Percentiles rank a stretch among this genome's conserved stretches.
Conservation (phyloP, 768 basidiomycete species). For the Pleurotus citrinopileatus region DNA sequence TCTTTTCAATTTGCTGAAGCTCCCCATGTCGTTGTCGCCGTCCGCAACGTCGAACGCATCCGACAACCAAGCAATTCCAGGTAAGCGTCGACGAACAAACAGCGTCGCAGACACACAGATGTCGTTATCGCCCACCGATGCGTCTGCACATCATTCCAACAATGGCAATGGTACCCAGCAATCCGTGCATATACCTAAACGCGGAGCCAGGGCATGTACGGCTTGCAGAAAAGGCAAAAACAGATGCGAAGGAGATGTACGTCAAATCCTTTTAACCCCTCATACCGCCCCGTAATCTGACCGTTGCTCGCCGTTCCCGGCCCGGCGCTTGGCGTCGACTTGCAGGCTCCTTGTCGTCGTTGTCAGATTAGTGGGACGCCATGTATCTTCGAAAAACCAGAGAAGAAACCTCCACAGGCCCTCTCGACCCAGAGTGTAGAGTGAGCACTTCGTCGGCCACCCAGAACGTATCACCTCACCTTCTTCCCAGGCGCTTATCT, state of each 20-base stretch:
- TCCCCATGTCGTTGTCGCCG: conserved; percentile 66
- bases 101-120: conserved; percentile 26
- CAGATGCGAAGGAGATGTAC: conserved; percentile 88
- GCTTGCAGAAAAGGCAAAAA: conserved; percentile 91
- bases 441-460: conserved; percentile 41
- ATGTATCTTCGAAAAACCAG: conserved; percentile 89
- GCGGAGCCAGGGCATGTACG: conserved; percentile 87
- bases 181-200: conserved; percentile 74
- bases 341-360: conserved; percentile 84
- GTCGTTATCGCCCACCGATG: conserved; percentile 34
- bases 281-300: conserved; percentile 46
- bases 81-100: conserved; percentile 58
- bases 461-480: conserved; percentile 15
- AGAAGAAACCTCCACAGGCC: conserved; percentile 71
- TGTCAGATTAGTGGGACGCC: conserved; percentile 79
- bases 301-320: conserved; percentile 61
- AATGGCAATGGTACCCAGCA: conserved; percentile 20
- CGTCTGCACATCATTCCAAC: conserved; percentile 18
- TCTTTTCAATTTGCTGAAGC: conserved; percentile 18
- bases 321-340: conserved; percentile 62
- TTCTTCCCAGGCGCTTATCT: conserved; percentile 62
- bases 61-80: conserved; percentile 34
- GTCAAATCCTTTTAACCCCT: conserved; percentile 27
- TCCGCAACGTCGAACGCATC: conserved; percentile 56
- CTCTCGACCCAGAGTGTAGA: conserved; percentile 68